These are phyloP conservation scores for Brassica rapa DNA, from an alignment of 345 rosid genomes.

Conservation along the genomic window DNA sequence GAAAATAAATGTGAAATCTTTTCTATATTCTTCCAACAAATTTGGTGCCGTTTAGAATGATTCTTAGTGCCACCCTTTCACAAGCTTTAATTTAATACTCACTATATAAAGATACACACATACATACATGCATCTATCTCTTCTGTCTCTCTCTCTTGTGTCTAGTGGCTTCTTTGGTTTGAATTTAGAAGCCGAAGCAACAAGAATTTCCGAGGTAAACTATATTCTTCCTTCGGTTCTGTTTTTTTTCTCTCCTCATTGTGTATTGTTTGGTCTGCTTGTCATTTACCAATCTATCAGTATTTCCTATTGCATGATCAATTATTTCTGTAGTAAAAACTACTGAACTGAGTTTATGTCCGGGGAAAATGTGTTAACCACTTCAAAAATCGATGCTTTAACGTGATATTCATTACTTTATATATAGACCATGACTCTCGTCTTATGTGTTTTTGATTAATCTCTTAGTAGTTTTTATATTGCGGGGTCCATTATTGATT, in stretches of 20 bases:
- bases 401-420: neutral
- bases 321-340: neutral
- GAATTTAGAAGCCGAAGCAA: conserved; percentile 11
- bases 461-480: neutral
- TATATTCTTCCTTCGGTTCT: neutral
- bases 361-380: neutral
- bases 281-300: neutral
- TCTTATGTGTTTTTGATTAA: neutral
- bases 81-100: conserved; percentile 3
- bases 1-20: conserved; percentile 17
- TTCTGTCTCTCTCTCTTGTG: conserved; percentile 1
- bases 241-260: neutral
- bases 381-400: conserved; percentile 1
- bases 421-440: neutral
- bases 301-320: neutral
- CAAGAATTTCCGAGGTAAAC: conserved; percentile 6
- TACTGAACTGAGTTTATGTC: neutral
- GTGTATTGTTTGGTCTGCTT: neutral
- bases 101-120: conserved; percentile 4
- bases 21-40: neutral
- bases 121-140: neutral
- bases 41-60: conserved; percentile 11
- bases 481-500: neutral
- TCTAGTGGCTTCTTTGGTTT: conserved; percentile 26
- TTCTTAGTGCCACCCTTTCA: conserved; percentile 9